Conservation (phyloP, 257 asterid genomes). For the Lantana camara region DNA sequence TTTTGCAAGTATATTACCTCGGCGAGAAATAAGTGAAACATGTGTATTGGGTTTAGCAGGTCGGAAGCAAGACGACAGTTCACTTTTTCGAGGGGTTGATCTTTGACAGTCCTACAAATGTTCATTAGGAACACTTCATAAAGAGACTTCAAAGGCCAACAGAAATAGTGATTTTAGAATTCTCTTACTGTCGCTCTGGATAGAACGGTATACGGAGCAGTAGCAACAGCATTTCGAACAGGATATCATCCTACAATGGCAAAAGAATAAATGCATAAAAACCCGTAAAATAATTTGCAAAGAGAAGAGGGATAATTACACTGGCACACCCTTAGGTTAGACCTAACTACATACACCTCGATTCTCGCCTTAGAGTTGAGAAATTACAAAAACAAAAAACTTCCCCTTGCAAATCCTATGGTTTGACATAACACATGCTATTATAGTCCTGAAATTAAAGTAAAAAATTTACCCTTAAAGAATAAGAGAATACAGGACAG, state of each 20-base stretch:
- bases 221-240: constrained; percentile 84
- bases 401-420: too few relatives aligned
- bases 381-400: too few relatives aligned
- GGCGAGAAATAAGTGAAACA: constrained; percentile 81
- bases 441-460: too few relatives aligned
- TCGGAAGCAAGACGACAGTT: constrained; percentile 54
- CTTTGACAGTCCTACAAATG: constrained; percentile 42
- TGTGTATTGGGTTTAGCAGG: constrained; percentile 67
- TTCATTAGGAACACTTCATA: constrained; percentile 16
- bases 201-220: constrained; percentile 50
- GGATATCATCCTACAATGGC: constrained; percentile 73
- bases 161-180: constrained; percentile 12
- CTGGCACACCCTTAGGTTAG: too few relatives aligned
- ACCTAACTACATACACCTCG: too few relatives aligned
- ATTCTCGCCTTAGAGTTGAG: too few relatives aligned
- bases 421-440: too few relatives aligned
- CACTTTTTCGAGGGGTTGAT: constrained; percentile 32
- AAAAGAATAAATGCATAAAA: constrained; percentile 1
- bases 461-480: too few relatives aligned
- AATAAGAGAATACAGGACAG: too few relatives aligned
- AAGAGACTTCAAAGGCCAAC: constrained; percentile 20
- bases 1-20: constrained; percentile 52
- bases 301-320: background rate
- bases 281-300: background rate
- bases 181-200: constrained; percentile 49